Evolutionary conservation across 2,329 filamentous ascomycete genomes (phyloP).

Genomic region (Fusarium sp.): DNA sequence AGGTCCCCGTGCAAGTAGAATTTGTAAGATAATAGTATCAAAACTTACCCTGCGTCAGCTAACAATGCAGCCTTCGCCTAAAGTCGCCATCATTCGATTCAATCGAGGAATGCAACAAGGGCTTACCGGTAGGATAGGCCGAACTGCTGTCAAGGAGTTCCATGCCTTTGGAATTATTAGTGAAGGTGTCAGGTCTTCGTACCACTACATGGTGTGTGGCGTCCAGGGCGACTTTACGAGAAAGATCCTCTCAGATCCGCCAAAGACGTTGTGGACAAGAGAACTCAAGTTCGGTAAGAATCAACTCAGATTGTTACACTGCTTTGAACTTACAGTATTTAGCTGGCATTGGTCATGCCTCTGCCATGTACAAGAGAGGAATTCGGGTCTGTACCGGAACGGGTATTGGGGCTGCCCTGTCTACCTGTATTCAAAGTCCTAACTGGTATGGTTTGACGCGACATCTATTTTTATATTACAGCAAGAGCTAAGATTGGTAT

Average conservation of each 20-base stretch:
- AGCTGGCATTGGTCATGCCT: slow-evolving; percentile 18
- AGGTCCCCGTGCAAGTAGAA: neutral
- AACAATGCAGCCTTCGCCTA: neutral
- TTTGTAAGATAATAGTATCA: neutral
- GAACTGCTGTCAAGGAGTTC: slow-evolving; percentile 8
- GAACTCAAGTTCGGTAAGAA: slow-evolving; percentile 11
- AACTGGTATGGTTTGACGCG: neutral
- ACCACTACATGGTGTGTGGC: slow-evolving; percentile 15
- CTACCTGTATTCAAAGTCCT: slow-evolving; percentile 14
- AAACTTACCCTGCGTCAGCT: neutral
- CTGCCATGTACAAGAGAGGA: slow-evolving; percentile 7
- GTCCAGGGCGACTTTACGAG: slow-evolving; percentile 12
- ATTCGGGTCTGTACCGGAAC: slow-evolving; percentile 12
- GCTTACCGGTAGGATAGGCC: neutral
- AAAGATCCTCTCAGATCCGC: neutral
- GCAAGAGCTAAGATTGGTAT: neutral
- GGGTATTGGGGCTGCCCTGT: slow-evolving; percentile 7
- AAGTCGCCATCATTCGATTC: slow-evolving; percentile 2
- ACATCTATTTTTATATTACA: neutral
- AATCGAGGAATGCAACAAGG: slow-evolving; percentile 11
- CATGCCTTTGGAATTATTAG: slow-evolving; percentile 18
- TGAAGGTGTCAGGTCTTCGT: neutral
- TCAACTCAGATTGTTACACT: neutral
- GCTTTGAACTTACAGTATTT: accelerated
- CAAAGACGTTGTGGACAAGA: slow-evolving; percentile 8